Evolutionary conservation across 108 stramenopile species (phyloP), one percentile per base, ranked within the genome.

Genomic region (Schizochytrium sp.): DNA sequence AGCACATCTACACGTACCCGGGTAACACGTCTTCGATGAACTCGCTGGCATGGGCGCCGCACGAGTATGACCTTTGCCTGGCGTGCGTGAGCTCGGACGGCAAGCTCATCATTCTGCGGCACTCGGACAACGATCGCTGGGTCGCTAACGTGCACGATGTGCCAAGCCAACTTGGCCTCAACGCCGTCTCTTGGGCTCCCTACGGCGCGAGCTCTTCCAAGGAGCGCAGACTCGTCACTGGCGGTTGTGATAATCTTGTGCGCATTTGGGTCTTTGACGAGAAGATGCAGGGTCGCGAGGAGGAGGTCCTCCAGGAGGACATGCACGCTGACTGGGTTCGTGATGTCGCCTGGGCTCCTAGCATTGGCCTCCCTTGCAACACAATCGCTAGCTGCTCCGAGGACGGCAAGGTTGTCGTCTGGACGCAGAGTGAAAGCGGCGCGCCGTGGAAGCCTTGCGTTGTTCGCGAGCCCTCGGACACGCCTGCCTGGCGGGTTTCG

Each of bases 261-360:
- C 95, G 97, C 34, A 94, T 99, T 5, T 91, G 71, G 71, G 58
- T 21, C 58, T 19, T 51, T 21, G 60, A 76, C 60, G 25, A 57
- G 25, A 28, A 55, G 28, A 41, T 87, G 72, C 47, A 83, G n/a
- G 72, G 29, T 12, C 34, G 44, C 28, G 89, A 90, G 57, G 90
- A 90, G 47, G 51, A 60, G 2, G 4, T 87, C 47, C 34, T 29
- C 90, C 23, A 69, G 18, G 63, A 69, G 63, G 41, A 69, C 63
- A 76, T 87, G 25, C 97, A 99, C 91, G 91, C 83, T 45, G 98
- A 97, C 94, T 98, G 98, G 98, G 98, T 98, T 44, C 93, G 98
- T 29, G 99, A 99, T 94, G 99, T 99, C 63, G 98, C 98, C 19
- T 99, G 97, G 97, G 96, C 97, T 18, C 99, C 99, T 0, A 88